These are phyloP conservation scores for Fusarium duplospermum DNA, from an alignment of 2,329 filamentous ascomycete species.

Conservation along the genomic window DNA sequence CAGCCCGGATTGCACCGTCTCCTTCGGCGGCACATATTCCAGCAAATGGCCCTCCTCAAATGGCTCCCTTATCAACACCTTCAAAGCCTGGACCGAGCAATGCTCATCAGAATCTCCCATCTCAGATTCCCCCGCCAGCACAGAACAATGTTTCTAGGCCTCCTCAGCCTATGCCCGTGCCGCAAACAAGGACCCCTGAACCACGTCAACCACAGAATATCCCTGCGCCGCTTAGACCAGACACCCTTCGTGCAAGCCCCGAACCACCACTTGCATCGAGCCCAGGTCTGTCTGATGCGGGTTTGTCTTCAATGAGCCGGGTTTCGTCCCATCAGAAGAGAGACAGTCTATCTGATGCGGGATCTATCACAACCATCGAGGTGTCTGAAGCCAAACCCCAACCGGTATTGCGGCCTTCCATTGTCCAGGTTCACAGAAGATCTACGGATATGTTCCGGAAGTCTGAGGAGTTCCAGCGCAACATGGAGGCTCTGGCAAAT, in stretches of 20 bases:
- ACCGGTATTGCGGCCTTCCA: slow-evolving; percentile 40
- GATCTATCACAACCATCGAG: slow-evolving; percentile 41
- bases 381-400: slow-evolving; percentile 42
- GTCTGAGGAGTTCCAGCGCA: slow-evolving; percentile 19
- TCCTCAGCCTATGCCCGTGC: background rate
- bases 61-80: background rate
- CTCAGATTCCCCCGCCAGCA: background rate
- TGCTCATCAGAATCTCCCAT: background rate
- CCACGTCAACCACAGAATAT: background rate
- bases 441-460: slow-evolving; percentile 36
- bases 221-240: background rate
- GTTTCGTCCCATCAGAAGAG: slow-evolving; percentile 29
- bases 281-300: slow-evolving; percentile 27
- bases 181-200: background rate
- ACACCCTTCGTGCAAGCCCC: background rate
- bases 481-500: slow-evolving; percentile 15
- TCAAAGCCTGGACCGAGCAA: background rate
- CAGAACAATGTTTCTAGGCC: background rate
- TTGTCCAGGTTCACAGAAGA: slow-evolving; percentile 39
- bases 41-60: background rate
- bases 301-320: slow-evolving; percentile 24
- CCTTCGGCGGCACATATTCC: background rate
- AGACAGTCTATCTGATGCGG: slow-evolving; percentile 41
- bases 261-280: slow-evolving; percentile 25
- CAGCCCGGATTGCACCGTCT: background rate